Conservation (phyloP, 768 basidiomycete species). For the Boletus insuetus region DNA sequence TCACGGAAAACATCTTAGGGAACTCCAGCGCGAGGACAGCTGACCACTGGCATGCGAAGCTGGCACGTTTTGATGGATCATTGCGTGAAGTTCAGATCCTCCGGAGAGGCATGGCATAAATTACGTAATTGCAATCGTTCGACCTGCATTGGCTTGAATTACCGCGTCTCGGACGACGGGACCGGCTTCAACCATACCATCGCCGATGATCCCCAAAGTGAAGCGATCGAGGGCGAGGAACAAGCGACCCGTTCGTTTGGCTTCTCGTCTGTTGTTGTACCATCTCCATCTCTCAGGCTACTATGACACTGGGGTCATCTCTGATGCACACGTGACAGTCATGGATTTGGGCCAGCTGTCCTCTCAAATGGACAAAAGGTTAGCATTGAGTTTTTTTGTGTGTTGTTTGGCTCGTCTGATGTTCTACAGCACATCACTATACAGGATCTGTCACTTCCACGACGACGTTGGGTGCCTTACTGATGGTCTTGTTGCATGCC, state of each 20-base stretch:
- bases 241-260: slow-evolving; percentile 73
- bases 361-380: slow-evolving; percentile 68
- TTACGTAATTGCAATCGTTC: no score
- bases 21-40: no score
- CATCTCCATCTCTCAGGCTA: slow-evolving; percentile 77
- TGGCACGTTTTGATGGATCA: no score
- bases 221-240: slow-evolving; percentile 60
- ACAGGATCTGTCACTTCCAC: slow-evolving; percentile 72
- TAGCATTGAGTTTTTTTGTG: background rate
- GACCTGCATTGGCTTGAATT: background rate
- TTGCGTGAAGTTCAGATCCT: no score
- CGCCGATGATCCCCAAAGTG: background rate
- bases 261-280: slow-evolving; percentile 71
- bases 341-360: slow-evolving; percentile 51
- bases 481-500: slow-evolving; percentile 68
- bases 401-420: background rate
- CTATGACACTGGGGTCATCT: slow-evolving; percentile 80
- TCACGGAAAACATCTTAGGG: no score
- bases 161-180: background rate
- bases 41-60: no score
- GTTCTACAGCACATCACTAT: slow-evolving; percentile 18
- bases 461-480: slow-evolving; percentile 72
- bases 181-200: background rate
- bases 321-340: slow-evolving; percentile 76
- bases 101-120: no score